Percentiles rank a stretch among this genome's conserved stretches.
Conservation (phyloP, 306 rosid species). For the Ormosia semicastrata region DNA sequence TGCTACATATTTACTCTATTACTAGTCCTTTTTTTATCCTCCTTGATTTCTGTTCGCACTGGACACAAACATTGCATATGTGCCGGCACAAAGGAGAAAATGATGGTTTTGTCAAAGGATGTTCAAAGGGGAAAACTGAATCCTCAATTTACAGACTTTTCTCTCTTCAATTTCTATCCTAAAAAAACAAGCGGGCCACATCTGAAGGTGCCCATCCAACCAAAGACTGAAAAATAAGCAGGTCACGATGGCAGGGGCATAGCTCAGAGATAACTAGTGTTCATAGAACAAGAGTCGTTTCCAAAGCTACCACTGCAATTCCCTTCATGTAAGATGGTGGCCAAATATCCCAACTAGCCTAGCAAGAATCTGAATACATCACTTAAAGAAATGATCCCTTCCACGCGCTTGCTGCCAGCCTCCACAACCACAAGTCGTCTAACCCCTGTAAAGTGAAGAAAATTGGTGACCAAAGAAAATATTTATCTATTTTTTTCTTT, state of each 20-base stretch:
- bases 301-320: constrained; percentile 18
- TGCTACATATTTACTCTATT: background rate
- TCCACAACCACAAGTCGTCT: constrained; percentile 61
- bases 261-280: background rate
- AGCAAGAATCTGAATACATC: constrained; percentile 65
- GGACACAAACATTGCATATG: constrained; percentile 22
- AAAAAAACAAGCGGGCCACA: background rate
- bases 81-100: constrained; percentile 27
- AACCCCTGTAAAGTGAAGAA: constrained; percentile 37
- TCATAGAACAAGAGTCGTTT: constrained; percentile 13
- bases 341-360: constrained; percentile 28
- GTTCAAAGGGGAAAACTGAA: constrained; percentile 9
- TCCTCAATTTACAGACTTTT: constrained; percentile 47
- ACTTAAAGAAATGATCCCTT: constrained; percentile 63
- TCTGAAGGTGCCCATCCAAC: background rate
- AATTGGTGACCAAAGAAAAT: background rate
- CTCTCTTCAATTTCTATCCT: constrained; percentile 37
- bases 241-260: too few species aligned
- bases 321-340: constrained; percentile 15
- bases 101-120: background rate
- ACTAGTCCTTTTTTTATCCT: background rate
- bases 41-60: constrained; percentile 19
- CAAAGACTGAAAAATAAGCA: background rate
- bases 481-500: background rate
- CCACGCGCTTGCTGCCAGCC: constrained; percentile 60